phyloP scores from a whole-genome alignment of 2,329 filamentous ascomycete species.

The Neonectria neomacrospora region DNA sequence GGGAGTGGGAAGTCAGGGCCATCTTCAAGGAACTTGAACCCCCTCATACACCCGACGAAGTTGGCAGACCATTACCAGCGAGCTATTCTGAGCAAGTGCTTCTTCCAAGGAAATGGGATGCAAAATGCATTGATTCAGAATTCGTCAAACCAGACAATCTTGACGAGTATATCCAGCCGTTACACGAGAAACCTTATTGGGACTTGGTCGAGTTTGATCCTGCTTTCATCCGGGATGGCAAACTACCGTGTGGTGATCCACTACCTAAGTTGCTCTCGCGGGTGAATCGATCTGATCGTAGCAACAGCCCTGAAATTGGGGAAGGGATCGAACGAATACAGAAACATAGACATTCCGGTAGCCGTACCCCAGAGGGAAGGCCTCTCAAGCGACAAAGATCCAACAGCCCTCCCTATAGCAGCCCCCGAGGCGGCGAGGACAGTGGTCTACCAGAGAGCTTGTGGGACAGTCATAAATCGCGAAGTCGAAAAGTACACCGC shows the following conservation, averaged over 20 bases:
- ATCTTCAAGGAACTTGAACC: conserved; percentile 53
- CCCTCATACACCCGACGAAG: conserved; percentile 56
- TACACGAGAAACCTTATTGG: conserved; percentile 57
- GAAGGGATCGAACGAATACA: conserved; percentile 27
- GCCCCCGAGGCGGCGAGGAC: conserved; percentile 24
- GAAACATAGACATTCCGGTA: conserved; percentile 32
- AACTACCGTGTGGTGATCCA: conserved; percentile 37
- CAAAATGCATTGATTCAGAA: conserved; percentile 56
- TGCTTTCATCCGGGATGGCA: conserved; percentile 50
- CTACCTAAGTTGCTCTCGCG: conserved; percentile 27
- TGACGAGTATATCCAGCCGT: conserved; percentile 55
- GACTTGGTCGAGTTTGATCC: conserved; percentile 55
- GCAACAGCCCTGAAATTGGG: conserved; percentile 34
- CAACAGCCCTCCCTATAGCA: conserved; percentile 21
- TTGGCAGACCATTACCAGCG: conserved; percentile 57
- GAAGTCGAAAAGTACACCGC: conserved; percentile 29
- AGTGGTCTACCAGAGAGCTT: conserved; percentile 2
- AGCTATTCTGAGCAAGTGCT: conserved; percentile 58
- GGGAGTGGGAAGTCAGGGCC: conserved; percentile 52
- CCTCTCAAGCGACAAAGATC: conserved; percentile 38
- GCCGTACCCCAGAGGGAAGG: conserved; percentile 28
- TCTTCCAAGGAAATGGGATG: conserved; percentile 57
- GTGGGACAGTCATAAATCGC: conserved; percentile 27
- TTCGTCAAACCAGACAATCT: conserved; percentile 57
- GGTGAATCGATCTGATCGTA: conserved; percentile 21